A percentile compares a stretch with the other conserved stretches of the same genome.
phyloP scores from a whole-genome alignment of 208 protist genomes.

The Acanthamoeba culbertsoni region DNA sequence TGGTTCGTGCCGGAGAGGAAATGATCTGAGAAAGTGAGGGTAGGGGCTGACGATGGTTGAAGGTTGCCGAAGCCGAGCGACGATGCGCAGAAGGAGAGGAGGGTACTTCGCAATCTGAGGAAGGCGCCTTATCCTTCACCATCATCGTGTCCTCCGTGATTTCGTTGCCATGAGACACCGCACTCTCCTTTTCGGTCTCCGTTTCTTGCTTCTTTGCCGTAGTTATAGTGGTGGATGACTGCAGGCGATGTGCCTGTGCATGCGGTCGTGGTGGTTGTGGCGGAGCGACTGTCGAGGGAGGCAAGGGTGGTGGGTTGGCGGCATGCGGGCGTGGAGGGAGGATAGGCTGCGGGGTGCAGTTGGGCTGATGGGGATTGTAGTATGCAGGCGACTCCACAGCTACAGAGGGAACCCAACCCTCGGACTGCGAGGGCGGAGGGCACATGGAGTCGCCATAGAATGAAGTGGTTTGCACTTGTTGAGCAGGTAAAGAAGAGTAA shows the following conservation, averaged over 20 bases:
- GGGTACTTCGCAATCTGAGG: too few species aligned
- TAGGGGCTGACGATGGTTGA: background rate
- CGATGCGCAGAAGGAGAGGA: background rate
- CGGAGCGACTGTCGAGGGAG: too few species aligned
- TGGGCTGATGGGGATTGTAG: background rate
- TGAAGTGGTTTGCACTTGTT: background rate
- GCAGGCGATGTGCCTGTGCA: too few species aligned
- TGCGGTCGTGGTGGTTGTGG: too few species aligned
- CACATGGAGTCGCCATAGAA: background rate
- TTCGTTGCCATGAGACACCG: too few species aligned
- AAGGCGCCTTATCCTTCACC: too few species aligned
- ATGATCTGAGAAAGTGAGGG: too few species aligned
- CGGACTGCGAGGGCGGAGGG: background rate
- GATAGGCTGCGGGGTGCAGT: background rate
- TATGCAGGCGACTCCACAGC: background rate
- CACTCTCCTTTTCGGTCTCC: too few species aligned
- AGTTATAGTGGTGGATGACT: too few species aligned
- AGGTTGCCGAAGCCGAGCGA: background rate
- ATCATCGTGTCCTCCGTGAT: too few species aligned
- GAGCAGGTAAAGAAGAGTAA: background rate
- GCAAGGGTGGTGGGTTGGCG: background rate
- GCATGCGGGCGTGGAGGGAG: background rate
- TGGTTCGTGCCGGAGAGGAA: background rate
- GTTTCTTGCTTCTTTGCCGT: too few species aligned
- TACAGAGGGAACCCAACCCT: background rate